These are phyloP conservation scores for Phytophthora colocasiae DNA, from an alignment of 352 stramenopile species.

Conservation along the genomic window DNA sequence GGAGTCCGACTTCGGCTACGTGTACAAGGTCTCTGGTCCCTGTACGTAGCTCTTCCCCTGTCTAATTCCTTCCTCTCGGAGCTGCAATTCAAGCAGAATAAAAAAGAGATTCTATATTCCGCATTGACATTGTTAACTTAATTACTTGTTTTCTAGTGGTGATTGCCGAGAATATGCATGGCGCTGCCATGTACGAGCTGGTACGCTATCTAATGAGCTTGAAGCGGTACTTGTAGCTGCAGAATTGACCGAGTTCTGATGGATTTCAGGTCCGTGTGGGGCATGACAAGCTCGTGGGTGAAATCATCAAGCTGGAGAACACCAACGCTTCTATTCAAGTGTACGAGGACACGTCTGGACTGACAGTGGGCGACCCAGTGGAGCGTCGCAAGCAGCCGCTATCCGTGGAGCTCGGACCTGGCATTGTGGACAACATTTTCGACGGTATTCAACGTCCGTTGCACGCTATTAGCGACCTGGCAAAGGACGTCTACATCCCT, in stretches of 20 bases:
- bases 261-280: conserved; percentile 96
- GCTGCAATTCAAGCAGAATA: neutral
- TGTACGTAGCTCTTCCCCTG: conserved; percentile 65
- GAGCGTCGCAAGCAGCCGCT: conserved; percentile 97
- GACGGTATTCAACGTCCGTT: conserved; percentile 99
- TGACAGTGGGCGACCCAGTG: conserved; percentile 98
- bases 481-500: conserved; percentile 98
- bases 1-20: conserved; percentile 98
- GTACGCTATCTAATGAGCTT: conserved; percentile 35
- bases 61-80: neutral
- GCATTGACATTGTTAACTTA: neutral
- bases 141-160: conserved; percentile 82
- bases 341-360: conserved; percentile 98
- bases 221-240: neutral
- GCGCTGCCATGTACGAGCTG: conserved; percentile 98
- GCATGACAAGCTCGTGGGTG: conserved; percentile 99
- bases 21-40: conserved; percentile 99
- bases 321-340: conserved; percentile 99
- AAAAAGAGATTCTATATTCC: neutral
- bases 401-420: conserved; percentile 98
- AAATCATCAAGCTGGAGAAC: conserved; percentile 99
- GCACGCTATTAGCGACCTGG: conserved; percentile 95
- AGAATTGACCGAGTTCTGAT: conserved; percentile 5
- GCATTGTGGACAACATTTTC: conserved; percentile 99
- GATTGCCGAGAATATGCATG: conserved; percentile 99